Base-by-base conservation (phyloP, 495 filamentous ascomycete species). In the Saxophila tyrrhenica region DNA sequence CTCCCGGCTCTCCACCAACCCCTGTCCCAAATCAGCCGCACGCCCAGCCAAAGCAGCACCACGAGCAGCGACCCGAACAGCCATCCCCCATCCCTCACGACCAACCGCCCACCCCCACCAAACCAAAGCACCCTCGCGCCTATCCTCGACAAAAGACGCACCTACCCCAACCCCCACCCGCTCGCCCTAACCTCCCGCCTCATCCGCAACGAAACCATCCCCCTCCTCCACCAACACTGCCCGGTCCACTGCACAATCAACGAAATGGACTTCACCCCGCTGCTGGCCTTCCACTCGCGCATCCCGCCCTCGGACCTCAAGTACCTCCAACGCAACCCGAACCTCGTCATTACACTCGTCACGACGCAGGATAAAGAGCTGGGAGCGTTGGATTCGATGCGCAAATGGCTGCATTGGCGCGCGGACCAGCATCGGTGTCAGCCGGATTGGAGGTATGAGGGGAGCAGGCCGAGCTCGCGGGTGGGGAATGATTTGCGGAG, bases 401-500 rank as follows among this genome's bases (percentile, higher is more conserved):
- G 59, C 7, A 50, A 32, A 29, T 62, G 59, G 59, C 42, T 62
- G 35, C 55, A 58, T 19, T 11, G 54, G 45, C 50, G 59, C 3
- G 50, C 54, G 16, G 59, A 62, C 48, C 25, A 2, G n/a, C 39
- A 48, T 50, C 50, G 50, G 32, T 29, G 39, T 17, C 55, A 58
- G 51, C 54, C 55, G 46, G 24, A 32, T 3, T 62, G 59, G 59
- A 5, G 15, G 38, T 62, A 62, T 42, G 21, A 9, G 17, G 59
- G 59, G 15, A 15, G 50, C 38, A 17, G 15, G 47, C 43, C 55
- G 25, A 41, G 45, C 42, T 35, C n/a, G 11, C 35, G 23, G 39
- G 51, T 58, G 44, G 59, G 43, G 44, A 62, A 43, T 38, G 59
- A 62, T 48, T 16, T 62, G 55, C n/a, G 47, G 55, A 19, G 59